Conservation (phyloP, 768 basidiomycete species). For the Amanita exitialis region DNA sequence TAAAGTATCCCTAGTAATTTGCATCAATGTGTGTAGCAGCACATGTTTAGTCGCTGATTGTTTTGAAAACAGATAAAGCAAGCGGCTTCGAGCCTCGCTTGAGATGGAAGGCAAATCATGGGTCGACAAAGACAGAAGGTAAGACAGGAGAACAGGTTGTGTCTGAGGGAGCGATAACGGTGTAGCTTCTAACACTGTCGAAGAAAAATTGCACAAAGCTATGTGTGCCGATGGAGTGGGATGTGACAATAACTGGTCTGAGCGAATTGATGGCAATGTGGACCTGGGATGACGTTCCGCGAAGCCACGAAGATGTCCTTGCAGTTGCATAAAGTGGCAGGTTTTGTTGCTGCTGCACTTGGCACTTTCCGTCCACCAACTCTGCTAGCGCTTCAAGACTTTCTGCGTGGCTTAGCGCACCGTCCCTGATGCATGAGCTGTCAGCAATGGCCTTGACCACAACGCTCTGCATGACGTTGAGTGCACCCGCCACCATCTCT, state of each 20-base stretch:
- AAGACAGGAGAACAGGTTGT: conserved; percentile 58
- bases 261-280: conserved; percentile 75
- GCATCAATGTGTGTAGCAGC: conserved; percentile 47
- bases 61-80: conserved; percentile 35
- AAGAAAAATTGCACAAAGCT: conserved; percentile 48
- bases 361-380: conserved; percentile 12
- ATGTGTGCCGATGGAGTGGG: conserved; percentile 55
- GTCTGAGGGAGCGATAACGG: conserved; percentile 56
- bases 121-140: conserved; percentile 63
- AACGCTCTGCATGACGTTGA: conserved; percentile 43
- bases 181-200: conserved; percentile 41
- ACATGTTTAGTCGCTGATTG: conserved; percentile 32
- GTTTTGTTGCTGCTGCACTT: conserved; percentile 11
- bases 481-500: conserved; percentile 47
- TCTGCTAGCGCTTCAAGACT: conserved; percentile 56
- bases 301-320: conserved; percentile 71
- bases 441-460: conserved; percentile 59
- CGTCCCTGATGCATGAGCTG: conserved; percentile 51
- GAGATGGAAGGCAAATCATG: conserved; percentile 48
- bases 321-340: conserved; percentile 34
- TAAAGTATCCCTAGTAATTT: conserved; percentile 55
- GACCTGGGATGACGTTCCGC: conserved; percentile 73
- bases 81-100: conserved; percentile 29
- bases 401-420: conserved; percentile 42
- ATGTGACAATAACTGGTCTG: conserved; percentile 60